Evolutionary conservation across 73 alveolate genomes (phyloP), one percentile per base, ranked within the genome.

Genomic region (Breviolum minutum): DNA sequence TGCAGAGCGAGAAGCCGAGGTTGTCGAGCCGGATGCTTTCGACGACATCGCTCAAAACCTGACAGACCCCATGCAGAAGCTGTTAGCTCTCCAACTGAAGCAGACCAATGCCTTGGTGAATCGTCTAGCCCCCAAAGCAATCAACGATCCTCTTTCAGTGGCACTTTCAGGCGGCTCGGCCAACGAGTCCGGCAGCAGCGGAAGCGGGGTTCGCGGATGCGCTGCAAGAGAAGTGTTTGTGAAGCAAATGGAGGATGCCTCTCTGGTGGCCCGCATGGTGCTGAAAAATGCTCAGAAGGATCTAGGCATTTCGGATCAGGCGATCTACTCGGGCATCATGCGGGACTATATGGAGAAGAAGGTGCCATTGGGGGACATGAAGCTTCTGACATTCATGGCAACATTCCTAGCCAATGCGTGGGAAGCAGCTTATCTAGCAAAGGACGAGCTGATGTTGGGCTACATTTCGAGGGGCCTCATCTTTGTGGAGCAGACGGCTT

Each of bases 131-230:
- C 64, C 64, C 60, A 79, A 79, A 64, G 10, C 73, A 10, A 12
- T 16, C 16, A 62, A n/a, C 26, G 87, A 29, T 10, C 26, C 19
- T 26, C 62, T 32, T 7, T 26, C 8, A 22, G 29, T 13, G 8
- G 64, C 61, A 62, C 60, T 29, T 20, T 40, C 26, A 11, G 17
- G 24, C 24, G 87, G 87, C 84, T 17, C 60, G 87, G 87, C 60
- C 87, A 79, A 27, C 87, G 87, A 79, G 63, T 12, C 64, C 87
- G 87, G 64, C 87, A 79, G 87, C 63, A 9, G 30, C 66, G 8
- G 30, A 16, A 29, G 64, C 62, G 87, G 87, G 8, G 87, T 79
- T 22, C 87, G 87, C 24, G 87, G 87, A 10, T 48, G 64, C 64
- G 32, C 89, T 48, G 89, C 89, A 14, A 14, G 89, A 30, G 89